Base-by-base conservation (phyloP, 345 rosid species). In the Viola odorata region DNA sequence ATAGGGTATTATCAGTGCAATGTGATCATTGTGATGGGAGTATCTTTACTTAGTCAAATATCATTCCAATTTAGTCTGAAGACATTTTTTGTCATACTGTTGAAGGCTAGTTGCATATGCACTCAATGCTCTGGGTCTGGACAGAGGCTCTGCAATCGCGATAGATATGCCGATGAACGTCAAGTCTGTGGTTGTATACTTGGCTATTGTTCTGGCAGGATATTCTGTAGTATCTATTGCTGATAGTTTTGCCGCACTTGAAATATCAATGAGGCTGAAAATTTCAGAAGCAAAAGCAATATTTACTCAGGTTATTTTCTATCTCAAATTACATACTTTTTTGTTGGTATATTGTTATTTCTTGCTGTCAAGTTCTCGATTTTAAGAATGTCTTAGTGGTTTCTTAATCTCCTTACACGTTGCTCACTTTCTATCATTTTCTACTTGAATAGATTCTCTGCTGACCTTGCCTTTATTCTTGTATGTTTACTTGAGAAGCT, bases 81-180 rank as follows among this genome's bases (percentile, higher is more conserved):
- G 53, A 44, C 56, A 57, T 36, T 61, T 49, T 56, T 63, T 49
- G 11, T 60, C 4, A 56, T 53, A 12, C 55, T 53, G 61, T 39
- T 79, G 64, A 69, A 92, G 98, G 98, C 78, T 77, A 49, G 85
- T 78, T 67, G 97, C 99, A 41, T 67, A 83, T 67, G 96, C 91
- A 54, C 81, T 94, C 50, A 65, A 69, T 69, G 71, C 83, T 37
- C 75, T 90, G 69, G 78, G 82, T 67, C 80, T 88, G 82, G 85
- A 76, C 45, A 65, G 64, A 73, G 97, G 90, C 71, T 90, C 97
- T 48, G 86, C 97, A 37, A 81, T 90, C 51, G 99, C 97, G 6
- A 80, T 94, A 50, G 89, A 87, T 76, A 90, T 94, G 99, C 97
- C 99, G 5, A 90, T 90, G 97, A 82, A 82, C 71, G 91, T 82